Evolutionary conservation across 805 yeast genomes (phyloP).

Genomic region (Saccharomycopsis sp.): DNA sequence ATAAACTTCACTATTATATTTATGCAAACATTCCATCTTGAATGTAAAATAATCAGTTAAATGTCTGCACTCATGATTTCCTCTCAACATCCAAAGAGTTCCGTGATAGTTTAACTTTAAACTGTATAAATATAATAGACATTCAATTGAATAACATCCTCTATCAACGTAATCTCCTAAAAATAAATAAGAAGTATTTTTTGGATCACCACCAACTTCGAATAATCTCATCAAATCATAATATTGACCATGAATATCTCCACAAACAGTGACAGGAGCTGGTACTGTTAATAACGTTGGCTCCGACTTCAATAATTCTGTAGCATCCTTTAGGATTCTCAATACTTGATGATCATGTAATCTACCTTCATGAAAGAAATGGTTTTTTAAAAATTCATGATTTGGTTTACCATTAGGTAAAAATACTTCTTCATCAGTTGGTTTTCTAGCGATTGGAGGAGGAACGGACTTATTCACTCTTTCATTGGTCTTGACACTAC

Average conservation of each 20-base stretch:
- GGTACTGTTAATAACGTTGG: constrained; percentile 75
- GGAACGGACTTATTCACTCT: constrained; percentile 43
- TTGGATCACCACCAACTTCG: constrained; percentile 90
- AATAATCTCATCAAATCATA: constrained; percentile 82
- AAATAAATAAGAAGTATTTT: constrained; percentile 64
- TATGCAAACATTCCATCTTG: constrained; percentile 81
- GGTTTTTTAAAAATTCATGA: constrained; percentile 57
- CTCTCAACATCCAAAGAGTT: constrained; percentile 74
- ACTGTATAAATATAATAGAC: constrained; percentile 64
- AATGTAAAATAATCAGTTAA: constrained; percentile 90
- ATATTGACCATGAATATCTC: constrained; percentile 95
- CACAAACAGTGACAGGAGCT: constrained; percentile 93
- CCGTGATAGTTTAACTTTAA: constrained; percentile 67
- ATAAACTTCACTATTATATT: constrained; percentile 57
- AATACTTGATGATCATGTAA: constrained; percentile 60
- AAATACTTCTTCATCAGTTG: constrained; percentile 63
- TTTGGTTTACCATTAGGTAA: constrained; percentile 57
- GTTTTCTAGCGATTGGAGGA: constrained; percentile 56
- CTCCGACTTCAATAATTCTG: constrained; percentile 51
- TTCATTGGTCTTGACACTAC: constrained; percentile 31
- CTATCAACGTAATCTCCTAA: constrained; percentile 94
- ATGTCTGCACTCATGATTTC: constrained; percentile 93
- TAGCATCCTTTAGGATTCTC: constrained; percentile 54
- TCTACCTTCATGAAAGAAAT: constrained; percentile 75
- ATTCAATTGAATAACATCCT: constrained; percentile 83